Conservation (phyloP, 2,329 filamentous ascomycete species). For the Apiospora phragmitis region DNA sequence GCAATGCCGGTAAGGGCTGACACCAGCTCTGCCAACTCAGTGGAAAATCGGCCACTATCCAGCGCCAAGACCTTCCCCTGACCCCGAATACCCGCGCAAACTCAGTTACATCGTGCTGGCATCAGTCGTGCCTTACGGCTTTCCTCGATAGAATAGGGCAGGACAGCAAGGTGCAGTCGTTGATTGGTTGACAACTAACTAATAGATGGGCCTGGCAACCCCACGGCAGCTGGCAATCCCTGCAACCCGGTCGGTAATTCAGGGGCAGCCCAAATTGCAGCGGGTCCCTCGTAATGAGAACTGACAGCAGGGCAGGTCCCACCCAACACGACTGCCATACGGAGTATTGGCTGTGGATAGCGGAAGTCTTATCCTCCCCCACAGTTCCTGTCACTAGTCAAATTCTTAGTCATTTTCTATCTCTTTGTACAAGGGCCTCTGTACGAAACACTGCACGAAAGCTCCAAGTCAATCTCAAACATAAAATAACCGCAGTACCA, state of each 20-base stretch:
- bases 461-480: neutral
- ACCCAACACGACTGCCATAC: neutral
- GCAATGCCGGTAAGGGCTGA: neutral
- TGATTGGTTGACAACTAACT: neutral
- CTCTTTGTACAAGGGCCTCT: neutral
- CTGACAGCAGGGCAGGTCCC: no score
- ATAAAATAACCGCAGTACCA: neutral
- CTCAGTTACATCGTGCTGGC: neutral
- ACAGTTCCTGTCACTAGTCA: neutral
- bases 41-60: no score
- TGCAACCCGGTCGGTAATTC: no score
- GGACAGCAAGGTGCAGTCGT: neutral
- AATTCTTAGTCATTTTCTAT: neutral
- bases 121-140: neutral
- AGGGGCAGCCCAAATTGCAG: slow-evolving; percentile 4
- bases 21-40: neutral
- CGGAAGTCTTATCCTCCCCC: neutral
- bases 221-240: neutral
- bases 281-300: neutral
- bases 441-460: neutral
- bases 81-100: neutral
- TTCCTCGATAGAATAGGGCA: neutral
- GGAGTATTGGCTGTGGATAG: neutral
- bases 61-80: neutral
- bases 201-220: neutral